These are phyloP conservation scores for Collybia mongolica DNA, from an alignment of 768 basidiomycete genomes.

Conservation along the genomic window DNA sequence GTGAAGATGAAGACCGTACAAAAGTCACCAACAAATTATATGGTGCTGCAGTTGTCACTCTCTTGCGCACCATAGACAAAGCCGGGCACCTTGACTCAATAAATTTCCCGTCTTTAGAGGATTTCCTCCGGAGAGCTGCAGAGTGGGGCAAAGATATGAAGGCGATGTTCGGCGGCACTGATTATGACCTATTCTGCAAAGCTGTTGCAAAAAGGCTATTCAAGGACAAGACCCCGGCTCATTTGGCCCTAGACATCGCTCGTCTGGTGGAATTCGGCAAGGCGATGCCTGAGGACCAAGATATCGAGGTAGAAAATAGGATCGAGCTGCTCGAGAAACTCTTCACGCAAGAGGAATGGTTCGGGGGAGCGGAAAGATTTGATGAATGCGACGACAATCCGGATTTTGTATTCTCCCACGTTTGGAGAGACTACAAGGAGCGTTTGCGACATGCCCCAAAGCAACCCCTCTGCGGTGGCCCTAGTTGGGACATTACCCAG, in stretches of 20 bases:
- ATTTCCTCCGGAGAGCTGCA: constrained; percentile 23
- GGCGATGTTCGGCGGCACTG: constrained; percentile 14
- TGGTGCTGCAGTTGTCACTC: constrained; percentile 29
- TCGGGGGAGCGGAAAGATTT: constrained; percentile 18
- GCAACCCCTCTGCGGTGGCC: constrained; percentile 24
- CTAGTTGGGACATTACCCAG: constrained; percentile 33
- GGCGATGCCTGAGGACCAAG: constrained; percentile 20
- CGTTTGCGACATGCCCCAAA: constrained; percentile 20
- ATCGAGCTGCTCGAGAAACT: constrained; percentile 16
- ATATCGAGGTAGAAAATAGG: constrained; percentile 14
- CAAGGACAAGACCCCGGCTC: constrained; percentile 24
- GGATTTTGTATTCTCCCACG: constrained; percentile 22
- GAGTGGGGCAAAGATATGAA: constrained; percentile 25
- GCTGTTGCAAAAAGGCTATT: constrained; percentile 31
- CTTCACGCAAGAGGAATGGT: constrained; percentile 27
- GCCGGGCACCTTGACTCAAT: constrained; percentile 25
- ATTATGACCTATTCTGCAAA: constrained; percentile 30
- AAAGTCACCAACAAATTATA: constrained; percentile 29
- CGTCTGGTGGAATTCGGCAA: constrained; percentile 29
- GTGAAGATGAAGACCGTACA: constrained; percentile 30
- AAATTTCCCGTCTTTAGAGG: constrained; percentile 30
- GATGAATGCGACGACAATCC: constrained; percentile 24
- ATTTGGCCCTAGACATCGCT: constrained; percentile 24
- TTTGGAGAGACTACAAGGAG: constrained; percentile 40
- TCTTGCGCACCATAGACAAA: constrained; percentile 29